A percentile compares a stretch with the other conserved stretches of the same genome.
Conservation (phyloP, 2,329 filamentous ascomycete species). For the Alternaria longipes region DNA sequence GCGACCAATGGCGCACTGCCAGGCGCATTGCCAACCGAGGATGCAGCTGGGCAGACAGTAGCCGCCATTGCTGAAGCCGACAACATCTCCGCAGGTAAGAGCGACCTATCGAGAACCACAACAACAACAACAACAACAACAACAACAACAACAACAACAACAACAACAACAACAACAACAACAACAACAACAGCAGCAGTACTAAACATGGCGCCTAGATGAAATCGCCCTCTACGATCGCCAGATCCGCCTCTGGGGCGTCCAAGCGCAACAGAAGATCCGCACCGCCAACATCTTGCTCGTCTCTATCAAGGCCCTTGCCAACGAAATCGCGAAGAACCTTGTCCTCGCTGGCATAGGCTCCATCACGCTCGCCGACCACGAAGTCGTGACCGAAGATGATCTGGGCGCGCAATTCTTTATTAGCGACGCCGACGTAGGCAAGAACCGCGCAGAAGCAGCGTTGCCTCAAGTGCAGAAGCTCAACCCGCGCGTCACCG, state of each 20-base stretch:
- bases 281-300: slow-evolving; percentile 89
- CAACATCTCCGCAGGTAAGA: slow-evolving; percentile 54
- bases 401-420: slow-evolving; percentile 79
- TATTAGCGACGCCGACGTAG: slow-evolving; percentile 74
- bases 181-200: background rate
- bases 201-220: slow-evolving; percentile 62
- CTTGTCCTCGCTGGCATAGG: slow-evolving; percentile 92
- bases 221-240: slow-evolving; percentile 98
- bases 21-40: slow-evolving; percentile 37
- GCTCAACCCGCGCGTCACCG: slow-evolving; percentile 86
- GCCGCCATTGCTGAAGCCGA: slow-evolving; percentile 52
- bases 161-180: background rate
- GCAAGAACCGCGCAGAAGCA: slow-evolving; percentile 84
- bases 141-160: no score
- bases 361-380: slow-evolving; percentile 87
- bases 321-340: slow-evolving; percentile 96
- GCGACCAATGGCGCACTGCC: slow-evolving; percentile 41
- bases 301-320: slow-evolving; percentile 85
- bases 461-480: slow-evolving; percentile 80
- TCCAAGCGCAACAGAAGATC: slow-evolving; percentile 90
- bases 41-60: slow-evolving; percentile 49
- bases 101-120: slow-evolving; percentile 3
- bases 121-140: background rate
- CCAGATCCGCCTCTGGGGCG: slow-evolving; percentile 96
- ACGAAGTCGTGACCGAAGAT: slow-evolving; percentile 75